A percentile compares a stretch with the other conserved stretches of the same genome.
Evolutionary conservation across 805 yeast genomes (phyloP).

Genomic region (Ogataea ramenticola): DNA sequence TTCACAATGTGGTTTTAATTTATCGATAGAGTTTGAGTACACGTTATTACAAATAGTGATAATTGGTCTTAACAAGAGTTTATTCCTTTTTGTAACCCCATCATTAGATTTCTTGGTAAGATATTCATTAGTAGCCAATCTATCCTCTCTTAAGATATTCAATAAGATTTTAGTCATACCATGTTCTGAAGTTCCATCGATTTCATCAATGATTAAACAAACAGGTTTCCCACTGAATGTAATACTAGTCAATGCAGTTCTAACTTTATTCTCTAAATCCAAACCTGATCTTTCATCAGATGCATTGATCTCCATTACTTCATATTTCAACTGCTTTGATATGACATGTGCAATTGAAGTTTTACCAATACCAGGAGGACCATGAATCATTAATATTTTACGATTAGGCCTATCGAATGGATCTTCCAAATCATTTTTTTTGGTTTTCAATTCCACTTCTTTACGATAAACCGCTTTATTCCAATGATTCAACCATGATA

Average conservation of each 20-base stretch:
- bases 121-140: constrained; percentile 35
- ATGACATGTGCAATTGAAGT: constrained; percentile 82
- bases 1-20: constrained; percentile 67
- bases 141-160: constrained; percentile 57
- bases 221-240: constrained; percentile 68
- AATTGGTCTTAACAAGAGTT: constrained; percentile 67
- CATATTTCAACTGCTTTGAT: constrained; percentile 76
- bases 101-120: constrained; percentile 17
- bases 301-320: constrained; percentile 80
- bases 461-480: constrained; percentile 47
- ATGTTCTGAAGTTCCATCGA: constrained; percentile 70
- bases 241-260: constrained; percentile 57
- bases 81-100: constrained; percentile 12
- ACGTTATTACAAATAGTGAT: constrained; percentile 89
- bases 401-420: constrained; percentile 51
- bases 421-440: constrained; percentile 25
- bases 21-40: constrained; percentile 68
- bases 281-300: constrained; percentile 64
- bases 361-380: constrained; percentile 93
- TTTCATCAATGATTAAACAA: constrained; percentile 81
- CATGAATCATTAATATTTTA: constrained; percentile 69
- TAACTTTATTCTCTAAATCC: constrained; percentile 46
- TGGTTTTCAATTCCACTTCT: constrained; percentile 3
- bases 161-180: constrained; percentile 52
- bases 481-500: constrained; percentile 67